Conservation (phyloP, 352 stramenopile genomes). For the Elongisporangium prolatum region DNA sequence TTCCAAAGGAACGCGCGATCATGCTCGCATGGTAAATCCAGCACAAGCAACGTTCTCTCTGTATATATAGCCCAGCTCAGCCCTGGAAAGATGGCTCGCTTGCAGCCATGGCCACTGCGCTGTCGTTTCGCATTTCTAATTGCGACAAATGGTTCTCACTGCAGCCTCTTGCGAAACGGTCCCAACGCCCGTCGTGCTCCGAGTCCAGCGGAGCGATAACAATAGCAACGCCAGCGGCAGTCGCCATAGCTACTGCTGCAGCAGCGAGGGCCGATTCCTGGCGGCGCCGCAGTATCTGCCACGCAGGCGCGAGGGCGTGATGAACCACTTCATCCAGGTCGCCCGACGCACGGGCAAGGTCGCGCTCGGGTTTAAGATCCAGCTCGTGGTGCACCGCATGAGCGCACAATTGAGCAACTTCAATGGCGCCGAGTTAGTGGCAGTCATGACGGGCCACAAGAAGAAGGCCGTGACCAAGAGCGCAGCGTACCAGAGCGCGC, state of each 20-base stretch:
- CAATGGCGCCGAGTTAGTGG: conserved; percentile 46
- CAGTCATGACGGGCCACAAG: conserved; percentile 65
- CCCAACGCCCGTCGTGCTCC: background rate
- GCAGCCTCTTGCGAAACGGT: background rate
- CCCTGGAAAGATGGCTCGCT: too few relatives aligned
- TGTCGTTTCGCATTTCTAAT: background rate
- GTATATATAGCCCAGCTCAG: background rate
- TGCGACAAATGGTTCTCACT: background rate
- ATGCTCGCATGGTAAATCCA: background rate
- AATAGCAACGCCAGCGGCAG: conserved; percentile 5
- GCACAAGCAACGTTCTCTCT: background rate
- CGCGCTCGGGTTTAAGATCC: conserved; percentile 60
- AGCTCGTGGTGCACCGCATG: conserved; percentile 65
- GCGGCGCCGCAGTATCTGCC: background rate
- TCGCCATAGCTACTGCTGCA: conserved; percentile 1
- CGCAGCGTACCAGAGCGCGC: conserved; percentile 35
- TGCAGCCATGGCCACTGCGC: background rate
- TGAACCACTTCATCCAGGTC: conserved; percentile 68
- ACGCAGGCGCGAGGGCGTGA: conserved; percentile 7
- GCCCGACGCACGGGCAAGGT: conserved; percentile 55
- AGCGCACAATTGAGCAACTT: conserved; percentile 42
- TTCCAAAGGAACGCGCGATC: background rate
- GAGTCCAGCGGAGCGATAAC: background rate
- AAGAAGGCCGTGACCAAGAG: conserved; percentile 62
- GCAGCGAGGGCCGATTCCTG: background rate